Conservation (phyloP, 306 rosid species). For the Morella rubra region DNA sequence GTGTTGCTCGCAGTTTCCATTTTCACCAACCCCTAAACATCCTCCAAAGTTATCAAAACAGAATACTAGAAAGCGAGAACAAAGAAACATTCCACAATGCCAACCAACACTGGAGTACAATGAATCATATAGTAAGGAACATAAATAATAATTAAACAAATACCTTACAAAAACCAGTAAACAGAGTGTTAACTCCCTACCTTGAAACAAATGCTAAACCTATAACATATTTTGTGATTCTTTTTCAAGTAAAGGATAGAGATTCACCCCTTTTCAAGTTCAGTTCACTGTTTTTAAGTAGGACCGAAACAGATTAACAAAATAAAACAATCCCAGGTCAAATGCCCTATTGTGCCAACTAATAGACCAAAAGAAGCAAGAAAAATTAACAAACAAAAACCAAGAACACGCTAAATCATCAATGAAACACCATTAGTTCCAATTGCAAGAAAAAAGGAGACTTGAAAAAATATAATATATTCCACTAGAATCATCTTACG, state of each 20-base stretch:
- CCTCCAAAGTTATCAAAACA: conserved; percentile 21
- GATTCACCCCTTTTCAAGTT: neutral
- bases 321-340: neutral
- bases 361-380: neutral
- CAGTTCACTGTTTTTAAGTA: neutral
- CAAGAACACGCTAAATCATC: neutral
- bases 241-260: neutral
- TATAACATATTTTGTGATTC: neutral
- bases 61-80: neutral
- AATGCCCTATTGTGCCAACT: neutral
- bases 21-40: conserved; percentile 39
- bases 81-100: neutral
- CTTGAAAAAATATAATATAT: neutral
- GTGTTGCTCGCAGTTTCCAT: conserved; percentile 25
- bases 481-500: neutral
- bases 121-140: neutral
- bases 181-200: neutral
- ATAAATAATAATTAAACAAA: neutral
- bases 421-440: neutral
- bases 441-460: conserved; percentile 2
- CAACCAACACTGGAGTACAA: neutral
- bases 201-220: neutral
- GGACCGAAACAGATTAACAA: neutral
- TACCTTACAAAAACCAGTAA: neutral
- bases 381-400: neutral